Evolutionary conservation across 2,329 filamentous ascomycete species (phyloP).

Genomic region (Fusarium pseudocircinatum): DNA sequence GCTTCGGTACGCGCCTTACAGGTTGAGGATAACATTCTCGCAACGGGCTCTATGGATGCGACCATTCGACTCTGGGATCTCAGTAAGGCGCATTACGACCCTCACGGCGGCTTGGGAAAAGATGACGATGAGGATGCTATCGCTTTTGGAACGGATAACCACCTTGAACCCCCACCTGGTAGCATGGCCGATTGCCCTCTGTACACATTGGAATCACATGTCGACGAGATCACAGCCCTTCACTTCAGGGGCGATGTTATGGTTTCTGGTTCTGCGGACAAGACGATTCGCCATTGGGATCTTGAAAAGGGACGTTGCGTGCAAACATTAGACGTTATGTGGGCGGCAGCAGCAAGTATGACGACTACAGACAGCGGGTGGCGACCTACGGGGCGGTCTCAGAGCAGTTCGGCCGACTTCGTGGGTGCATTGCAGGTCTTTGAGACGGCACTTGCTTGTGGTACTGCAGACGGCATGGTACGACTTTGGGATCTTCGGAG

Average conservation of each 20-base stretch:
- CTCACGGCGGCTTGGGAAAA: slow-evolving; percentile 70
- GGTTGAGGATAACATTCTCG: slow-evolving; percentile 94
- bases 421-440: slow-evolving; percentile 96
- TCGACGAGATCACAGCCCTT: slow-evolving; percentile 93
- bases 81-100: slow-evolving; percentile 85
- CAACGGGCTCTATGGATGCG: slow-evolving; percentile 93
- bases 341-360: slow-evolving; percentile 86
- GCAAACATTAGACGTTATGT: slow-evolving; percentile 96
- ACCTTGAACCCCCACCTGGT: slow-evolving; percentile 76
- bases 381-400: slow-evolving; percentile 74
- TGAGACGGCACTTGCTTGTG: slow-evolving; percentile 93
- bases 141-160: slow-evolving; percentile 77
- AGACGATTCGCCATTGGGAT: slow-evolving; percentile 98
- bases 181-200: slow-evolving; percentile 90
- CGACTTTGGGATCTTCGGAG: slow-evolving; percentile 95
- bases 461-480: slow-evolving; percentile 97
- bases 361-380: slow-evolving; percentile 71
- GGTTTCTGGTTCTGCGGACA: slow-evolving; percentile 95
- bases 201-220: slow-evolving; percentile 88
- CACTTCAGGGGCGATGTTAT: slow-evolving; percentile 90
- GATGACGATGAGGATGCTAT: slow-evolving; percentile 73
- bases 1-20: slow-evolving; percentile 93
- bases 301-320: slow-evolving; percentile 96
- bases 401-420: slow-evolving; percentile 80
- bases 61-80: slow-evolving; percentile 96